Conservation (phyloP, 2,329 filamentous ascomycete genomes). For the Hysterium pulicare region DNA sequence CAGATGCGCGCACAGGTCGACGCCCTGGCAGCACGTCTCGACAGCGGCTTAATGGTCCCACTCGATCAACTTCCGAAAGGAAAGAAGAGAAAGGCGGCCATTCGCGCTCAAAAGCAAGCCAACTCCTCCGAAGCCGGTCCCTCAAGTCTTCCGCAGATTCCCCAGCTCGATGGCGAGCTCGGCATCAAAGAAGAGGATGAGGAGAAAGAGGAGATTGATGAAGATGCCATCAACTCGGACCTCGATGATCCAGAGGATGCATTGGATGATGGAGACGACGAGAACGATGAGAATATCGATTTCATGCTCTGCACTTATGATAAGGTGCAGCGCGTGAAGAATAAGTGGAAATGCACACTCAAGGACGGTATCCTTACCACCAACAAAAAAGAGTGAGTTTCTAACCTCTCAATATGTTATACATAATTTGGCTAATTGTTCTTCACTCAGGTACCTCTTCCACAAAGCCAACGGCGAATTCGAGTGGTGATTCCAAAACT, state of each 20-base stretch:
- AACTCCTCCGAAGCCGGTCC: conserved; percentile 19
- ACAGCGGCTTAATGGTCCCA: conserved; percentile 74
- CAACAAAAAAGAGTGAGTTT: conserved; percentile 79
- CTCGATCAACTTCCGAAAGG: conserved; percentile 54
- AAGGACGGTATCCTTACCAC: conserved; percentile 95
- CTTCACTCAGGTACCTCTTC: conserved; percentile 72
- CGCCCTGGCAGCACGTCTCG: conserved; percentile 63
- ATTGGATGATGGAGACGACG: conserved; percentile 75
- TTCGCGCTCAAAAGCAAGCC: conserved; percentile 48
- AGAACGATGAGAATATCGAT: conserved; percentile 77
- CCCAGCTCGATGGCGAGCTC: conserved; percentile 52
- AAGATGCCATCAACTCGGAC: conserved; percentile 97
- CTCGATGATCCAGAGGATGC: conserved; percentile 93
- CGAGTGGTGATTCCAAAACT: conserved; percentile 85
- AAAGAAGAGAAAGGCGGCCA: conserved; percentile 39
- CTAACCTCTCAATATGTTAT: not conserved
- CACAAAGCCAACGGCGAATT: conserved; percentile 97
- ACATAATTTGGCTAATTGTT: too few species aligned
- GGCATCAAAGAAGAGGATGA: conserved; percentile 61
- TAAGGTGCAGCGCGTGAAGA: conserved; percentile 98
- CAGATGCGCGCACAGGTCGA: conserved; percentile 67
- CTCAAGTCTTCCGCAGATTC: conserved; percentile 24
- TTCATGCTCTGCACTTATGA: conserved; percentile 99
- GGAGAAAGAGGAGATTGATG: conserved; percentile 59
- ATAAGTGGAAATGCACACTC: conserved; percentile 93